Conservation (phyloP, 108 stramenopile genomes). For the Schizochytrium sp. region DNA sequence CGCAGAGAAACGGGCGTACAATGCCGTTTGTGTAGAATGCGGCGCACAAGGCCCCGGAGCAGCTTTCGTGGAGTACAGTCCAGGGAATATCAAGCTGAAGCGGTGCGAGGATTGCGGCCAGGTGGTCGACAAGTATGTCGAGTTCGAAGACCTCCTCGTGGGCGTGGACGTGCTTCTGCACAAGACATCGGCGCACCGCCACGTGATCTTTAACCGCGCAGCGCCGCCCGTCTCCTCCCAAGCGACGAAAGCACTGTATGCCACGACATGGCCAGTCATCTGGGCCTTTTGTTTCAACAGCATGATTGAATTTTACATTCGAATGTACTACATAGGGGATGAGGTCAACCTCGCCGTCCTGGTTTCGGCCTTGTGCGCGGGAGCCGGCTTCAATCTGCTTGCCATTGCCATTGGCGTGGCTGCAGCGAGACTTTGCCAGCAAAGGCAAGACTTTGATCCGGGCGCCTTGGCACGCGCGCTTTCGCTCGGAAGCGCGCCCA, state of each 20-base stretch:
- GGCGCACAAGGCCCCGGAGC: not conserved
- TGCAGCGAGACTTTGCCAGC: too few relatives aligned
- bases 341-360: not conserved
- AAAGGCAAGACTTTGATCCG: not conserved
- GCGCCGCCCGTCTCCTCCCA: not conserved
- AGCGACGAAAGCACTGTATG: too few relatives aligned
- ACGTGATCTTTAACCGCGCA: not conserved
- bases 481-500: not conserved
- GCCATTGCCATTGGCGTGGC: too few relatives aligned
- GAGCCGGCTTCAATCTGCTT: too few relatives aligned
- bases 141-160: not conserved
- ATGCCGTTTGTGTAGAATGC: not conserved
- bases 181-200: not conserved
- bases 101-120: not conserved
- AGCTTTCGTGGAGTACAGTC: not conserved
- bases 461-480: not conserved
- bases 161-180: conserved; percentile 2
- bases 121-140: conserved; percentile 14
- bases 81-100: not conserved
- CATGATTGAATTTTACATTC: conserved; percentile 6
- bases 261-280: not conserved
- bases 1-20: not conserved
- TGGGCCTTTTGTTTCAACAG: not conserved
- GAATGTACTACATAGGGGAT: not conserved
- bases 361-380: too few relatives aligned